A percentile compares a stretch with the other conserved stretches of the same genome.
These are phyloP conservation scores for Stereocaulon alpinum DNA, from an alignment of 495 filamentous ascomycete species.

Conservation along the genomic window DNA sequence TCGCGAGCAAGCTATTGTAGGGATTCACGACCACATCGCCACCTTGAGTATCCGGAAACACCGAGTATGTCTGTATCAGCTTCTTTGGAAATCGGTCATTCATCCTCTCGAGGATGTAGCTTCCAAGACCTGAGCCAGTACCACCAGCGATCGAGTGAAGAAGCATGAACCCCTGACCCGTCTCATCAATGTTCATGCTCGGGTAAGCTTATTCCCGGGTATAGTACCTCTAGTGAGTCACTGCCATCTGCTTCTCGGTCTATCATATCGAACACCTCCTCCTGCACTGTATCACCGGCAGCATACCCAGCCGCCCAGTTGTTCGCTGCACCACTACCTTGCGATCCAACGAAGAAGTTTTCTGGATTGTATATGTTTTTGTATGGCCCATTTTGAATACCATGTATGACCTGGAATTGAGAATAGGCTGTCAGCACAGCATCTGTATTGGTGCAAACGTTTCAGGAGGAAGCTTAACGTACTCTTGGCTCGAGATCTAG, in stretches of 20 bases:
- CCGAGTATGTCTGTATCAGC: conserved; percentile 96
- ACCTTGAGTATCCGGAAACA: conserved; percentile 84
- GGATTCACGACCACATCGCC: conserved; percentile 94
- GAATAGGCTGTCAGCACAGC: background rate
- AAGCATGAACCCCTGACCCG: conserved; percentile 80
- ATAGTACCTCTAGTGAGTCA: conserved; percentile 75
- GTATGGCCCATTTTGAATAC: conserved; percentile 86
- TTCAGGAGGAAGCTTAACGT: conserved; percentile 23
- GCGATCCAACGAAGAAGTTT: conserved; percentile 91
- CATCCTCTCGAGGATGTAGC: conserved; percentile 88
- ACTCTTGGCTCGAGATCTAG: conserved; percentile 90
- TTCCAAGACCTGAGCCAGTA: conserved; percentile 88
- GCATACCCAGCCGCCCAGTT: conserved; percentile 97
- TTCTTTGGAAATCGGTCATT: conserved; percentile 99
- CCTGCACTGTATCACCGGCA: conserved; percentile 81
- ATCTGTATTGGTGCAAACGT: background rate
- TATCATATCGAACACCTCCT: conserved; percentile 99
- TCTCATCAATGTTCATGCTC: background rate
- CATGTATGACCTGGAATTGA: conserved; percentile 57
- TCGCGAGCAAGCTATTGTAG: conserved; percentile 90
- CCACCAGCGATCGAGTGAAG: conserved; percentile 96
- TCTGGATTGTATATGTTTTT: conserved; percentile 98
- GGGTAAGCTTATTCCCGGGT: background rate
- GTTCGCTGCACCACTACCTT: conserved; percentile 87
- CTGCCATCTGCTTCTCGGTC: conserved; percentile 96